Evolutionary conservation across 768 basidiomycete species (phyloP), one percentile per base, ranked within the genome.

Genomic region (Rhodotorula babjevae): DNA sequence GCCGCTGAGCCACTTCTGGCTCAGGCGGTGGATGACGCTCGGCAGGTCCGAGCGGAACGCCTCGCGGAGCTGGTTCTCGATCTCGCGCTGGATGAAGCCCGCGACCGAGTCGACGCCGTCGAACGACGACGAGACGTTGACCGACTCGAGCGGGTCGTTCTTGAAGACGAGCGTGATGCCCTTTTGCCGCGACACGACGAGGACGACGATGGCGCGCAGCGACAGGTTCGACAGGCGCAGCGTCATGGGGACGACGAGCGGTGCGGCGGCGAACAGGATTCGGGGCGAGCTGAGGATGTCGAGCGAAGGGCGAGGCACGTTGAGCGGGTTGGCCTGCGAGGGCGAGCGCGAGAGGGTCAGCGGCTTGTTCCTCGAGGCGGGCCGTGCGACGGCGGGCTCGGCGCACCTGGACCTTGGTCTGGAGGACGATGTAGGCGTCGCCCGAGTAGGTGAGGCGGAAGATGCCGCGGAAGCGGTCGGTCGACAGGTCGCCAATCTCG

Each of bases 151-250:
- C 3, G 96, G 96, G 82, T 99, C 96, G 49, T 96, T 98, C 83
- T 98, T 98, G 87, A 99, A 99, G 36, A 98, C 96, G 65, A 99
- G 87, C 1, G 96, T 98, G 80, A 98, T 97, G 56, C 96, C 96
- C 79, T 97, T 97, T 80, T 93, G 92, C 76, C 92, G 91, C 36
- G 94, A 97, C 68, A 99, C 92, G 77, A 98, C 94, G 69, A 99
- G 88, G 75, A 98, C 94, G 77, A 99, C 91, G 79, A 97, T 97
- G 46, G 95, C 96, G 77, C 87, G 89, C 49, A 99, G 89, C 73
- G 88, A 88, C 82, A 99, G 92, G 79, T 92, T 87, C n/a, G 93
- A 96, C 10, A 99, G 88, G 23, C 93, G 91, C 63, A 99, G 88
- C 33, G 92, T 89, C 95, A 98, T 99, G 63, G 95, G 96, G 18